Evolutionary conservation across 129 eudicot genomes (phyloP).

Genomic region (Centella asiatica): DNA sequence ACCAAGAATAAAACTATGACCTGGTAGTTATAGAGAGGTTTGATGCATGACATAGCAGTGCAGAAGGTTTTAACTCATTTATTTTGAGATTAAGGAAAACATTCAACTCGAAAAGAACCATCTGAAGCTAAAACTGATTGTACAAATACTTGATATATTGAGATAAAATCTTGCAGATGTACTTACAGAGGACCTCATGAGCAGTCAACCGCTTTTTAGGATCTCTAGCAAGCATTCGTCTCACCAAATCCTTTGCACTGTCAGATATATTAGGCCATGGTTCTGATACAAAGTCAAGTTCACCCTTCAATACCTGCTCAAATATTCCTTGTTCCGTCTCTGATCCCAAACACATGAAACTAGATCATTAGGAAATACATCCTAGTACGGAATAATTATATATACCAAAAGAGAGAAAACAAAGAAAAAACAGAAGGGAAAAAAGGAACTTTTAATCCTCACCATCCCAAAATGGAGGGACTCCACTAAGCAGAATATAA

Average conservation of each 20-base stretch:
- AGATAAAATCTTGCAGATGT: neutral
- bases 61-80: neutral
- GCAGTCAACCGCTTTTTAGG: slow-evolving; percentile 63
- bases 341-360: slow-evolving; percentile 30
- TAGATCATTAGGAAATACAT: slow-evolving; percentile 6
- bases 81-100: neutral
- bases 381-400: slow-evolving; percentile 5
- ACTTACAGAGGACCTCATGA: slow-evolving; percentile 74
- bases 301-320: slow-evolving; percentile 71
- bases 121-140: neutral
- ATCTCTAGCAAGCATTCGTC: slow-evolving; percentile 72
- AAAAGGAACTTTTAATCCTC: slow-evolving; percentile 14
- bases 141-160: neutral
- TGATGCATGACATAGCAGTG: neutral
- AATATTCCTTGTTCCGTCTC: slow-evolving; percentile 87
- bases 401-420: no score
- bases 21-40: neutral
- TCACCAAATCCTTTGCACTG: slow-evolving; percentile 78
- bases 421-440: slow-evolving; percentile 9
- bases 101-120: neutral
- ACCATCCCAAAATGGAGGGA: slow-evolving; percentile 99
- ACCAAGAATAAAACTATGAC: neutral
- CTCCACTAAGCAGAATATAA: slow-evolving; percentile 73
- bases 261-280: slow-evolving; percentile 93
- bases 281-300: slow-evolving; percentile 81